Conservation (phyloP, 1,284 basidiomycete genomes). For the Crepidotus sp. region DNA sequence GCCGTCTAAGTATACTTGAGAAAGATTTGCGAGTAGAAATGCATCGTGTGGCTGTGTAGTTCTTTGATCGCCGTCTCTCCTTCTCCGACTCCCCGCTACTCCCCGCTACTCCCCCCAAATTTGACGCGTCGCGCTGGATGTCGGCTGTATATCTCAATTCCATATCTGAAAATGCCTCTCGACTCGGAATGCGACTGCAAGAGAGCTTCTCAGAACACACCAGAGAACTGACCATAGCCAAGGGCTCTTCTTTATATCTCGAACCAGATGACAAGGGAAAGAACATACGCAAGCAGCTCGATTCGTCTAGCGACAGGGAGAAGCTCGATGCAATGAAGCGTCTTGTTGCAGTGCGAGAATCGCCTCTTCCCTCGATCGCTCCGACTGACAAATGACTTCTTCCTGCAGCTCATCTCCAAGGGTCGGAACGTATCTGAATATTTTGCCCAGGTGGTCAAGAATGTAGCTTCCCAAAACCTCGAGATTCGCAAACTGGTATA, state of each 20-base stretch:
- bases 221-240: constrained; percentile 53
- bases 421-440: constrained; percentile 85
- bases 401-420: constrained; percentile 78
- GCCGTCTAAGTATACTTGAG: no score
- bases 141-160: constrained; percentile 29
- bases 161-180: constrained; percentile 72
- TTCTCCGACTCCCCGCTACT: no score
- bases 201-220: constrained; percentile 74
- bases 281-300: constrained; percentile 77
- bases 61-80: no score
- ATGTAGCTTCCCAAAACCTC: constrained; percentile 82
- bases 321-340: constrained; percentile 91
- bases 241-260: constrained; percentile 52
- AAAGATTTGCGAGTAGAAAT: no score
- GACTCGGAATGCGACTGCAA: constrained; percentile 70
- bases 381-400: constrained; percentile 9
- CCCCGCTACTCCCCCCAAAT: no score
- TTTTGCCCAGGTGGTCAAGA: constrained; percentile 93
- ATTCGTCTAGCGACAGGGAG: constrained; percentile 79
- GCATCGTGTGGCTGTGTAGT: no score
- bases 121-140: background rate
- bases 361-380: background rate
- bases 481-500: constrained; percentile 97
- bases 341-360: constrained; percentile 70
- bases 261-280: constrained; percentile 69